Evolutionary conservation across 2,329 filamentous ascomycete species (phyloP), one percentile per base, ranked within the genome.

Genomic region (Hypoxylon sp.): DNA sequence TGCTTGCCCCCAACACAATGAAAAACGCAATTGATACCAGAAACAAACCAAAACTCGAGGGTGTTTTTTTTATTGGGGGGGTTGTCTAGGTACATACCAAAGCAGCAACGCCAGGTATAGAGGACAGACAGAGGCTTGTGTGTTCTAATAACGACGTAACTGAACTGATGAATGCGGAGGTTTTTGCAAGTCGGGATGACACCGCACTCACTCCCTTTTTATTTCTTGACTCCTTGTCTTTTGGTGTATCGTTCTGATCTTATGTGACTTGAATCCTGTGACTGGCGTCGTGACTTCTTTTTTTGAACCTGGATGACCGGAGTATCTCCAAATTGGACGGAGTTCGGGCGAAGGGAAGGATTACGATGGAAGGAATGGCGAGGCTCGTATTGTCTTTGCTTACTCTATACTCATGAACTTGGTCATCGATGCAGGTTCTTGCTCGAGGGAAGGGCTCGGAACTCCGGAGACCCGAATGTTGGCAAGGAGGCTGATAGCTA

Each of bases 331-430:
- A 34, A 5, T 50, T 49, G 17, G n/a, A 19, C 62, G 61, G 65
- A 68, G 51, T 62, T 68, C 58, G 65, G 65, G 36, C 34, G 32
- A 68, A 67, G 56, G 60, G 65, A 61, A 30, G 43, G 43, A 49
- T 58, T 45, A 58, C 30, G 19, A 30, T 28, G 5, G 23, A 34
- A 32, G 25, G 11, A 34, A 57, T 34, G 34, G 32, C 13, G 30
- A 49, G 25, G 14, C 25, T 25, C 3, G 45, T 48, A 10, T 28
- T 25, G 2, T 11, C 21, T 5, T 2, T 49, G 45, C 45, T 49
- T 49, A 49, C 45, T 48, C 23, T 49, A 9, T n/a, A 7, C 2
- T 49, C 11, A 14, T 21, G 38, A 25, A 11, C 7, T 19, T 32
- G 25, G 14, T 41, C n/a, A 19, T 41, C 38, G 10, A 41, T 9